phyloP scores from a whole-genome alignment of 768 basidiomycete species.

The Psilocybe azurescens region DNA sequence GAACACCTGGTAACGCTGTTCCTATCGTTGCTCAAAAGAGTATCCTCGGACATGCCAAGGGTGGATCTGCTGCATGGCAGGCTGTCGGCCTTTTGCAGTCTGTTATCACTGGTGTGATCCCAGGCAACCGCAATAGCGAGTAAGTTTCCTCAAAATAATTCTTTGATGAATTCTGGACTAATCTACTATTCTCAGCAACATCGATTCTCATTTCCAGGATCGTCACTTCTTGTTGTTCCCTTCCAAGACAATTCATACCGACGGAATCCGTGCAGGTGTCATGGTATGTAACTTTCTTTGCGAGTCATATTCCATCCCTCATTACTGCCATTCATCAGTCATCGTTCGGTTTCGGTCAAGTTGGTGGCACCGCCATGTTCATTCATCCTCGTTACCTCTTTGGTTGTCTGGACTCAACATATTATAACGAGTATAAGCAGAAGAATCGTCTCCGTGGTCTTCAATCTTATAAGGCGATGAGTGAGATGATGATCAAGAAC shows the following conservation, averaged over 20 bases:
- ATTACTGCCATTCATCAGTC: slow-evolving; percentile 54
- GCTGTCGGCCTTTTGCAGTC: slow-evolving; percentile 91
- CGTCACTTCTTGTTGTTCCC: slow-evolving; percentile 96
- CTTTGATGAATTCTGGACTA: background rate
- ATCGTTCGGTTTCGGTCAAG: slow-evolving; percentile 98
- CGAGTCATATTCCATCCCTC: background rate
- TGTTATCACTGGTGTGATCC: slow-evolving; percentile 84
- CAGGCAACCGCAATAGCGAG: slow-evolving; percentile 97
- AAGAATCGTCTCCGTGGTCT: slow-evolving; percentile 71
- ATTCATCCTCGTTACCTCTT: slow-evolving; percentile 92
- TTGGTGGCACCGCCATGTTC: slow-evolving; percentile 90
- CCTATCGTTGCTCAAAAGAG: slow-evolving; percentile 98
- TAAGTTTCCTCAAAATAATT: slow-evolving; percentile 46
- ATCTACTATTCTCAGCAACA: slow-evolving; percentile 60
- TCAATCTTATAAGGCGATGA: slow-evolving; percentile 89
- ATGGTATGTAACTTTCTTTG: slow-evolving; percentile 61
- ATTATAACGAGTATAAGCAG: slow-evolving; percentile 77
- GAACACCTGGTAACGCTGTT: slow-evolving; percentile 94
- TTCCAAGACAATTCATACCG: slow-evolving; percentile 94
- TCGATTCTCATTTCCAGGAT: slow-evolving; percentile 90
- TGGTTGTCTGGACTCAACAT: slow-evolving; percentile 78
- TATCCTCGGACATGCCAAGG: slow-evolving; percentile 96
- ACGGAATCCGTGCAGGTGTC: slow-evolving; percentile 85
- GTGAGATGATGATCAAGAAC: slow-evolving; percentile 94
- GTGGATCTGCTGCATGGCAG: slow-evolving; percentile 99